These are phyloP conservation scores for Exophiala mesophila DNA, from an alignment of 2,329 filamentous ascomycete genomes.

Conservation along the genomic window DNA sequence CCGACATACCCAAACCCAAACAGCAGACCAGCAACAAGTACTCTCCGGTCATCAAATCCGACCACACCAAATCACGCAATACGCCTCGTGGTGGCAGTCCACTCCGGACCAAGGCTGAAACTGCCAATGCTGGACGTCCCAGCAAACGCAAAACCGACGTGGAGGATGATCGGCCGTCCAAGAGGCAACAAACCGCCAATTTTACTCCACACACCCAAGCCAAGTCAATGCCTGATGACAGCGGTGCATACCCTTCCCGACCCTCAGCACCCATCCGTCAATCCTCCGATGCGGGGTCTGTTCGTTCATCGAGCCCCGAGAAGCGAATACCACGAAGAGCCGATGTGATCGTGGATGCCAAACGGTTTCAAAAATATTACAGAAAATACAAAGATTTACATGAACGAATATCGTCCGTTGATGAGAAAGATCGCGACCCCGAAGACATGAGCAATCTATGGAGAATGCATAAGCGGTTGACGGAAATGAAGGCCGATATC, in stretches of 20 bases:
- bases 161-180: conserved; percentile 28
- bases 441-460: conserved; percentile 48
- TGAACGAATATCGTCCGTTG: conserved; percentile 38
- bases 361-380: conserved; percentile 55
- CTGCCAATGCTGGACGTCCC: conserved; percentile 25
- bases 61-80: conserved; percentile 14
- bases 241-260: conserved; percentile 10
- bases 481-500: conserved; percentile 28
- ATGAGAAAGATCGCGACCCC: conserved; percentile 42
- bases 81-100: conserved; percentile 16
- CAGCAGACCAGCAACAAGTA: conserved; percentile 29
- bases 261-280: conserved; percentile 1
- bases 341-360: conserved; percentile 32
- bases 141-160: conserved; percentile 39
- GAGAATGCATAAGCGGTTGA: conserved; percentile 30
- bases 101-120: conserved; percentile 37
- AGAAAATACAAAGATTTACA: conserved; percentile 55
- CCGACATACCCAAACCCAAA: conserved; percentile 26
- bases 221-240: conserved; percentile 8
- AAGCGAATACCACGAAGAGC: conserved; percentile 39
- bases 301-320: conserved; percentile 26
- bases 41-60: conserved; percentile 25
- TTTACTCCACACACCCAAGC: conserved; percentile 27
- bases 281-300: conserved; percentile 11
- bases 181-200: conserved; percentile 28